Conservation (phyloP, 106 monocot genomes). For the Posidonia australis region DNA sequence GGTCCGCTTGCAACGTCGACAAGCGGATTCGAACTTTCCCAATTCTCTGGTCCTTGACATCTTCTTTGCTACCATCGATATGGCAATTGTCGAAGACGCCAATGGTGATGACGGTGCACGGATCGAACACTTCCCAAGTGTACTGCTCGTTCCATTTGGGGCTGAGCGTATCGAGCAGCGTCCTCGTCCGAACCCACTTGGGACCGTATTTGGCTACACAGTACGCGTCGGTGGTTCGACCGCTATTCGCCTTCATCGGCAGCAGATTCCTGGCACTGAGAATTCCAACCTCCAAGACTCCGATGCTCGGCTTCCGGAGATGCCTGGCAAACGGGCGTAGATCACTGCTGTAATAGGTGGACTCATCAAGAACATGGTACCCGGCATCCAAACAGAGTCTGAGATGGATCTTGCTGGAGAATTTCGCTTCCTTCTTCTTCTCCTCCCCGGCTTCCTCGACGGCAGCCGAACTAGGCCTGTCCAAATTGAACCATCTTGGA, state of each 20-base stretch:
- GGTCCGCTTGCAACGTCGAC: conserved; percentile 19
- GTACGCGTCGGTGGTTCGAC: conserved; percentile 18
- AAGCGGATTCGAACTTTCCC: conserved; percentile 25
- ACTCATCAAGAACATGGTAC: conserved; percentile 93
- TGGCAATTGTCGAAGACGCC: conserved; percentile 27
- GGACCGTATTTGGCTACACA: conserved; percentile 28
- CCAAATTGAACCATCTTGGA: conserved; percentile 56
- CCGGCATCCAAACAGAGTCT: conserved; percentile 54
- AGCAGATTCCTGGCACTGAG: conserved; percentile 24
- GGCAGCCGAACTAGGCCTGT: conserved; percentile 15
- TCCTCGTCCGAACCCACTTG: conserved; percentile 26
- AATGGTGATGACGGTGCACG: conserved; percentile 26
- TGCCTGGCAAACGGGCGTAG: conserved; percentile 50
- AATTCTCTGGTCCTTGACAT: conserved; percentile 14
- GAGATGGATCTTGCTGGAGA: conserved; percentile 80
- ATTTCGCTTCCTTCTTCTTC: conserved; percentile 55
- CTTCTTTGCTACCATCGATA: conserved; percentile 5
- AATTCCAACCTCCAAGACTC: conserved; percentile 36
- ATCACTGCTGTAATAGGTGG: conserved; percentile 82
- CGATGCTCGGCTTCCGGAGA: conserved; percentile 34
- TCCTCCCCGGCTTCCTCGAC: conserved; percentile 13
- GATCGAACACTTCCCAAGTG: conserved; percentile 31
- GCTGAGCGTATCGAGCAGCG: conserved; percentile 12
- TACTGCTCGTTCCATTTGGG: conserved; percentile 33
- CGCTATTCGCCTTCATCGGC: conserved; percentile 23